Conservation (phyloP, 257 asterid species). For the Striga asiatica region DNA sequence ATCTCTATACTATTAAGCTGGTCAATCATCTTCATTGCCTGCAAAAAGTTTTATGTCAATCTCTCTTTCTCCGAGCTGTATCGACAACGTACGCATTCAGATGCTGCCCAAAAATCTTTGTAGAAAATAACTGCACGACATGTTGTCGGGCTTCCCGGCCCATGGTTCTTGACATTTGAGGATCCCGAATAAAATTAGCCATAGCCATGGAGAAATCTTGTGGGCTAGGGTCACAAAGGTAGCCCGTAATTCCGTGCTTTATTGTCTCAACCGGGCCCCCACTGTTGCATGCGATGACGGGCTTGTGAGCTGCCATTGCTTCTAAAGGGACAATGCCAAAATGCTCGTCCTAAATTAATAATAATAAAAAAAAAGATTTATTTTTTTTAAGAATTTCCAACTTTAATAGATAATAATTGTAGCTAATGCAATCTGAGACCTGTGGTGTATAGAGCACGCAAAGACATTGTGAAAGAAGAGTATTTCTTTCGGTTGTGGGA, state of each 20-base stretch:
- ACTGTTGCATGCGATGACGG: conserved; percentile 87
- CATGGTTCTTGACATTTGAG: conserved; percentile 53
- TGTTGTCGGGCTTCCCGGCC: conserved; percentile 65
- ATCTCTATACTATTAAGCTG: neutral
- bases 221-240: conserved; percentile 70
- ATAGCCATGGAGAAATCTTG: conserved; percentile 65
- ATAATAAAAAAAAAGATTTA: neutral
- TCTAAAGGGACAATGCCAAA: conserved; percentile 96
- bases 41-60: conserved; percentile 24
- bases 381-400: neutral
- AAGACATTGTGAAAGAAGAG: conserved; percentile 62
- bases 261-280: conserved; percentile 92
- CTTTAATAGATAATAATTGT: neutral
- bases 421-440: conserved; percentile 25
- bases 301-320: conserved; percentile 94
- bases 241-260: conserved; percentile 63
- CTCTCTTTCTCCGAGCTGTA: conserved; percentile 44
- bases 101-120: conserved; percentile 64
- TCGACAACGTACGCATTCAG: conserved; percentile 53
- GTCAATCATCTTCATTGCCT: neutral
- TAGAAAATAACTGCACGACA: conserved; percentile 56
- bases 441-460: conserved; percentile 82
- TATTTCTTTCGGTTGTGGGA: conserved; percentile 68
- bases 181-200: conserved; percentile 56
- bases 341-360: conserved; percentile 62